Evolutionary conservation across 192 early-diverging fungal genomes (phyloP), one percentile per base, ranked within the genome.

Genomic region (Chytriomyces sp.): DNA sequence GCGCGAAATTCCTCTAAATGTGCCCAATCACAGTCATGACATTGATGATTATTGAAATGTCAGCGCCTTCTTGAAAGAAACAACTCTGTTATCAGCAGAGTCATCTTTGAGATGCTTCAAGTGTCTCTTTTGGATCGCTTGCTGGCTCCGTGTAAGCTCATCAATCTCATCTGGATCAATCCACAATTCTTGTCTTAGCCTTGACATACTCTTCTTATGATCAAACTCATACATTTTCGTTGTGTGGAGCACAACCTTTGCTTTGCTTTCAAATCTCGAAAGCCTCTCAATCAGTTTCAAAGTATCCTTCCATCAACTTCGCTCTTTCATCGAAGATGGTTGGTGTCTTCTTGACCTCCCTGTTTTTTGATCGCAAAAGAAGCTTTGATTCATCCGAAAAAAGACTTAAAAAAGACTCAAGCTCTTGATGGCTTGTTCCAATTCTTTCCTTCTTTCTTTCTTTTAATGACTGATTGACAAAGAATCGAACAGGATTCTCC

Each of bases 191-290:
- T n/a, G n/a, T n/a, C n/a, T n/a, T n/a, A 8, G 10, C 8, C 44
- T 49, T 49, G 44, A 49, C 8, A 49, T 8, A n/a, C 44, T 49
- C 44, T 49, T n/a, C n/a, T 49, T 49, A n/a, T 49, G n/a, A 49
- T 49, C n/a, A n/a, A 49, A 49, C n/a, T n/a, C 44, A 49, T 49
- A 8, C 44, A 12, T 49, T n/a, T 49, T 49, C 44, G 8, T 49
- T 49, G 44, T 12, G n/a, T 49, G n/a, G 10, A 49, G n/a, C 44
- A 49, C 44, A 49, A n/a, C 10, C 44, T 49, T n/a, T 49, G 44
- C 44, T 49, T 49, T 49, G n/a, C 44, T 49, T 49, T 49, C 44
- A 49, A n/a, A n/a, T n/a, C n/a, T n/a, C n/a, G n/a, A n/a, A n/a
- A n/a, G n/a, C n/a, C n/a, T n/a, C n/a, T n/a, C n/a, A n/a, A n/a